A percentile compares a stretch with the other conserved stretches of the same genome.
These are phyloP conservation scores for Emericellopsis cladophorae DNA, from an alignment of 2,329 filamentous ascomycete genomes.

Conservation along the genomic window DNA sequence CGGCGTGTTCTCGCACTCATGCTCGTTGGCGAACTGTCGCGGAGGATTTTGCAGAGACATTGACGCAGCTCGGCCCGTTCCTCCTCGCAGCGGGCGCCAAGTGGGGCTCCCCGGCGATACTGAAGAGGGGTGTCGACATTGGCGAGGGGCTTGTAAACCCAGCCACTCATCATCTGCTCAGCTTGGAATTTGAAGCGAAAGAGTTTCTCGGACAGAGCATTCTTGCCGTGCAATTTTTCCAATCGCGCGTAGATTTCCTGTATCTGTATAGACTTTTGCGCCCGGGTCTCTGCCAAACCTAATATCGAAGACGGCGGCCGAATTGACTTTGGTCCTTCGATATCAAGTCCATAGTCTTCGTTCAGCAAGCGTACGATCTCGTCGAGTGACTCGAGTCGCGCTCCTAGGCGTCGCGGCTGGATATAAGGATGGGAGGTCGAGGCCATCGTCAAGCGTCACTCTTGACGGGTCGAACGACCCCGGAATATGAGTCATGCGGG, in stretches of 20 bases:
- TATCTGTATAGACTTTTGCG: too few species aligned
- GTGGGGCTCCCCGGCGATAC: conserved; percentile 7
- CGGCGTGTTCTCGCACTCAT: neutral
- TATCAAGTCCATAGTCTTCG: conserved; percentile 10
- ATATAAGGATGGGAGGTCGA: too few species aligned
- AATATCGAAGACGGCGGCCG: too few species aligned
- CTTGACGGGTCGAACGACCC: too few species aligned
- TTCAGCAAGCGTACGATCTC: conserved; percentile 12
- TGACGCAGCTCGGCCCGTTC: conserved; percentile 12
- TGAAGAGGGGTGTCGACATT: conserved; percentile 9
- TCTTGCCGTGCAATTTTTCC: too few species aligned
- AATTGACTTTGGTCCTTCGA: neutral
- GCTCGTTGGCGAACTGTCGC: neutral
- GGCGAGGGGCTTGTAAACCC: conserved; percentile 8
- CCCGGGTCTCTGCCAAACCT: too few species aligned
- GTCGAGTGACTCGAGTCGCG: conserved; percentile 11
- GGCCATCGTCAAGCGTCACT: too few species aligned
- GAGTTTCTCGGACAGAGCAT: neutral
- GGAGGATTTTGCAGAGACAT: conserved; percentile 9
- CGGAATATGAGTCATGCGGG: too few species aligned
- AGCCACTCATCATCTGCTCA: conserved; percentile 1
- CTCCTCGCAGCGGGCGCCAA: conserved; percentile 6
- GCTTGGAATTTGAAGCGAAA: neutral
- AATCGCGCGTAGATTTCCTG: too few species aligned
- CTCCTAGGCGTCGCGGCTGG: too few species aligned